These are phyloP conservation scores for Aspergillus brasiliensis DNA, from an alignment of 2,329 filamentous ascomycete genomes.

Conservation along the genomic window DNA sequence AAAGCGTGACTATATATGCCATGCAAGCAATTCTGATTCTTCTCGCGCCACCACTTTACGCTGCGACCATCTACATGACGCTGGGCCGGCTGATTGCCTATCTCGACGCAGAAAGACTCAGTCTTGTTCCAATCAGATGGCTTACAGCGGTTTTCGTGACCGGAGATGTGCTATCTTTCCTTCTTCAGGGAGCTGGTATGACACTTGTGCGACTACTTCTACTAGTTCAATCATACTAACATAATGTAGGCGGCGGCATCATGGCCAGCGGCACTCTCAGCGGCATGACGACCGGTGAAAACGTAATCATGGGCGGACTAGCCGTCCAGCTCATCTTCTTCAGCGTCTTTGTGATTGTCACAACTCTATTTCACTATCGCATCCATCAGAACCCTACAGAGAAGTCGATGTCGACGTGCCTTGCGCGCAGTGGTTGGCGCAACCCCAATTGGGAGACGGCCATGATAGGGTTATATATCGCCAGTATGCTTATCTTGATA, in stretches of 20 bases:
- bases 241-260: conserved; percentile 18
- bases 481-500: conserved; percentile 23
- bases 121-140: conserved; percentile 35
- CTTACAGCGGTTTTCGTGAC: conserved; percentile 42
- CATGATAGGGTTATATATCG: conserved; percentile 13
- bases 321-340: conserved; percentile 62
- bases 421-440: background rate
- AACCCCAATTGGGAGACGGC: conserved; percentile 9
- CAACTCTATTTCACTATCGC: conserved; percentile 53
- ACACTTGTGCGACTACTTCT: too few relatives aligned
- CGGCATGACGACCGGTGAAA: conserved; percentile 17
- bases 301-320: conserved; percentile 59
- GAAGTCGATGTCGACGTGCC: conserved; percentile 1
- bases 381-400: conserved; percentile 37
- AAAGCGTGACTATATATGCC: conserved; percentile 30
- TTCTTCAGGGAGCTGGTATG: conserved; percentile 32
- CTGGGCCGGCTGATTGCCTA: conserved; percentile 39
- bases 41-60: conserved; percentile 45
- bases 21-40: conserved; percentile 39
- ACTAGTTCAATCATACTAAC: conserved; percentile 8
- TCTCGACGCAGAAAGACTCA: conserved; percentile 34
- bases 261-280: conserved; percentile 17
- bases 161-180: conserved; percentile 37
- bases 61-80: conserved; percentile 43
- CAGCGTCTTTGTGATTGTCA: conserved; percentile 55